Evolutionary conservation across 176 grass and related monocot genomes (phyloP).

Genomic region (Cenchrus fungigraminus): DNA sequence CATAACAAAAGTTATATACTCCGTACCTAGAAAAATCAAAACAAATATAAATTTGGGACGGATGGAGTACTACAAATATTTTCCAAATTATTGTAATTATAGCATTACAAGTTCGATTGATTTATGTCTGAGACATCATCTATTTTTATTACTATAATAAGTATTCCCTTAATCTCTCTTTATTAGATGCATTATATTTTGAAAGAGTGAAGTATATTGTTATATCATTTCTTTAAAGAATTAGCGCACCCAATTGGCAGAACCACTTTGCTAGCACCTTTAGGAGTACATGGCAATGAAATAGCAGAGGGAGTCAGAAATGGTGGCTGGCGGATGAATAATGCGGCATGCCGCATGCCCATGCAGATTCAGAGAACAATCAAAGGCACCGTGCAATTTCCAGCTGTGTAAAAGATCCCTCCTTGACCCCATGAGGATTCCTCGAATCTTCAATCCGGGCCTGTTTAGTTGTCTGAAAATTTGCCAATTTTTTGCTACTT

Average conservation of each 20-base stretch:
- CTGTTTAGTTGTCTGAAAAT: too few species aligned
- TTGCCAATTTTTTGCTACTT: too few species aligned
- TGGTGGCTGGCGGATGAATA: neutral
- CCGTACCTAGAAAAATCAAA: too few species aligned
- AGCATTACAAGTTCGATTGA: neutral
- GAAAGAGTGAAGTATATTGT: neutral
- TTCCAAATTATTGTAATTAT: neutral
- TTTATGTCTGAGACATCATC: neutral
- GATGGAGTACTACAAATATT: neutral
- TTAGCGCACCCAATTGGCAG: neutral
- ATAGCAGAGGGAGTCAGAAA: neutral
- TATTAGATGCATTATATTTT: neutral
- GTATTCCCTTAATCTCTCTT: neutral
- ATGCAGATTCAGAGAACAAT: neutral
- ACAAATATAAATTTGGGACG: too few species aligned
- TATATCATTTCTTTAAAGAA: neutral
- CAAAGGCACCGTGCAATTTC: neutral
- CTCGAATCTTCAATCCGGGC: constrained; percentile 7
- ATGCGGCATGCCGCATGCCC: neutral
- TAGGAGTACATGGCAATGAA: neutral
- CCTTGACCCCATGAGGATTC: neutral
- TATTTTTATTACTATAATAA: neutral
- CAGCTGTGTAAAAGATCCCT: constrained; percentile 14
- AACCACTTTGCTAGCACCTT: neutral
- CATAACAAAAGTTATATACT: too few species aligned